Conservation (phyloP, 164 flowering plant species). For the Kingdonia uniflora region DNA sequence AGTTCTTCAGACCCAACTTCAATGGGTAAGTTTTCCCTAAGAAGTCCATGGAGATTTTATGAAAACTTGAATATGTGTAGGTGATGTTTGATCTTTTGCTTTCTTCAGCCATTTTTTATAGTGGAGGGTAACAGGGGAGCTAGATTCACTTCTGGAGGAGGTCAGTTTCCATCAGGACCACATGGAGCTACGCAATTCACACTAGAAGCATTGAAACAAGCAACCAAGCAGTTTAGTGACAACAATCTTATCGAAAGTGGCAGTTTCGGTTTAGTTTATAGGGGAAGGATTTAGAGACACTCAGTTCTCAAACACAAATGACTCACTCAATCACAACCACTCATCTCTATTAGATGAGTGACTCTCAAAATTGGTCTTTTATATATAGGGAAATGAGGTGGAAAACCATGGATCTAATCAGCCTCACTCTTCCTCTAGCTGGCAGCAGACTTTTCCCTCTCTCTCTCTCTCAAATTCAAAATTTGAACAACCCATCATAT, state of each 20-base stretch:
- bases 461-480: too few relatives aligned
- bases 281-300: too few relatives aligned
- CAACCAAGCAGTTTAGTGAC: conserved; percentile 46
- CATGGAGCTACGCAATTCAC: conserved; percentile 26
- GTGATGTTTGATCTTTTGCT: not conserved
- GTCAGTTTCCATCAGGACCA: conserved; percentile 8
- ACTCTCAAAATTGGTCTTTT: too few relatives aligned
- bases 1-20: conserved; percentile 75
- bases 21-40: conserved; percentile 27
- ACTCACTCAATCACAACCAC: too few relatives aligned
- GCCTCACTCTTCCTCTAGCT: too few relatives aligned
- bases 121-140: conserved; percentile 40
- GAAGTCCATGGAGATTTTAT: conserved; percentile 1
- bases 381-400: too few relatives aligned
- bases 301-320: too few relatives aligned
- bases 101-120: conserved; percentile 11
- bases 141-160: conserved; percentile 22
- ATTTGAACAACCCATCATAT: too few relatives aligned
- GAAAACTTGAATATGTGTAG: not conserved
- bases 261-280: conserved; percentile 58
- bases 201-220: conserved; percentile 52
- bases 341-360: too few relatives aligned
- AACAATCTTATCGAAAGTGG: conserved; percentile 52
- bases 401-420: too few relatives aligned
- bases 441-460: too few relatives aligned